Percentiles rank a stretch among this genome's conserved stretches.
These are phyloP conservation scores for Salix purpurea DNA, from an alignment of 345 rosid species.

Conservation along the genomic window DNA sequence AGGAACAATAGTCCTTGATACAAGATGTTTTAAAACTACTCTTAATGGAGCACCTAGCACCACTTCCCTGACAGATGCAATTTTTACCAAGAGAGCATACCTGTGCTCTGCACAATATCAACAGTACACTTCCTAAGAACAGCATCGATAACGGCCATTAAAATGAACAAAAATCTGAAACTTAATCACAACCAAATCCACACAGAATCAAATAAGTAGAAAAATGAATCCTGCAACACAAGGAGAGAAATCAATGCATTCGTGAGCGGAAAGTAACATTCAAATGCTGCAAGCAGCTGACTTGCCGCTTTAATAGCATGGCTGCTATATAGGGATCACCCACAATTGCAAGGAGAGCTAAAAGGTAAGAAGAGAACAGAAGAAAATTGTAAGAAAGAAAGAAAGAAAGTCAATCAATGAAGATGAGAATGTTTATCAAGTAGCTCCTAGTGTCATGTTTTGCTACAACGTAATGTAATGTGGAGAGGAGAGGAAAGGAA, in stretches of 20 bases:
- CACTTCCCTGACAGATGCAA: constrained; percentile 89
- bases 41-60: constrained; percentile 90
- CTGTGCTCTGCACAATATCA: constrained; percentile 46
- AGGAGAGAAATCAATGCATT: background rate
- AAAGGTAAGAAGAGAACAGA: background rate
- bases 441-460: background rate
- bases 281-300: background rate
- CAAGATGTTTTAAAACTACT: constrained; percentile 62
- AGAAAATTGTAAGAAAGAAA: background rate
- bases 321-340: background rate
- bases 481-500: background rate
- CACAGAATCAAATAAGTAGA: background rate
- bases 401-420: background rate
- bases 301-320: background rate
- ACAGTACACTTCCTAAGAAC: background rate
- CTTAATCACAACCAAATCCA: background rate
- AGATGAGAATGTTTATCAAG: background rate
- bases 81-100: constrained; percentile 53
- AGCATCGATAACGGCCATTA: background rate
- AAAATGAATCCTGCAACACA: background rate
- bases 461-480: background rate
- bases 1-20: constrained; percentile 65
- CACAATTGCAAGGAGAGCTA: background rate
- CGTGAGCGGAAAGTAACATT: background rate
- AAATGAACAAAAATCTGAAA: background rate